These are phyloP conservation scores for Aegilops speltoides DNA, from an alignment of 176 grass and related monocot species.

Conservation along the genomic window DNA sequence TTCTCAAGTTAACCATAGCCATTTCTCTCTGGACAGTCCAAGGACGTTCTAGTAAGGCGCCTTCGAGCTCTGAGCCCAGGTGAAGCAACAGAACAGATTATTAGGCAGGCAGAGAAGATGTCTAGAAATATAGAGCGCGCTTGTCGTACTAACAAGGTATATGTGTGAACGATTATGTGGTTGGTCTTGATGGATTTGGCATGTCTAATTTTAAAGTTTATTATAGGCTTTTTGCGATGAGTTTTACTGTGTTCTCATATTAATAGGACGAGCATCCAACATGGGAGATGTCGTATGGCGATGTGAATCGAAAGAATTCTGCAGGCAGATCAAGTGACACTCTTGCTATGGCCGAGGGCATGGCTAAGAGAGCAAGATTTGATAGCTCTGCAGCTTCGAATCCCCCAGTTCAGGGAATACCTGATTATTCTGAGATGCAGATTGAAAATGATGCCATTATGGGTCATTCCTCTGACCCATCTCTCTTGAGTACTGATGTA, in stretches of 20 bases:
- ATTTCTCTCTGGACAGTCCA: constrained; percentile 58
- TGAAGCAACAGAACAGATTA: constrained; percentile 84
- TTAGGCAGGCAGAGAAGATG: constrained; percentile 94
- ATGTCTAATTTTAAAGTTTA: neutral
- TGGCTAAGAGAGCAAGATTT: constrained; percentile 68
- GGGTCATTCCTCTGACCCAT: constrained; percentile 46
- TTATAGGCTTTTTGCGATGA: constrained; percentile 19
- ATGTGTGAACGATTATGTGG: constrained; percentile 17
- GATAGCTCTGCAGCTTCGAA: constrained; percentile 33
- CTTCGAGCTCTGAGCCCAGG: constrained; percentile 77
- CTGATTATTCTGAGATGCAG: constrained; percentile 41
- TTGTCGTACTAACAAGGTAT: constrained; percentile 68
- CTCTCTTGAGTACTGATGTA: constrained; percentile 52
- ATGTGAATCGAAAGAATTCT: constrained; percentile 48
- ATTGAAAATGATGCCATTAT: constrained; percentile 36
- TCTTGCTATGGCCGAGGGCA: constrained; percentile 47
- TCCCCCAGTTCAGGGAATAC: constrained; percentile 28
- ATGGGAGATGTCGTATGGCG: constrained; percentile 54
- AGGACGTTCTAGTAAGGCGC: constrained; percentile 64
- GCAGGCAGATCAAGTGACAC: constrained; percentile 43
- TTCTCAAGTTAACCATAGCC: constrained; percentile 22
- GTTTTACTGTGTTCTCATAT: constrained; percentile 24
- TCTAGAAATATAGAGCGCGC: constrained; percentile 74
- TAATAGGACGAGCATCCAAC: constrained; percentile 49
- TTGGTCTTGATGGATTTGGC: neutral